Base-by-base conservation (phyloP, 371 early-diverging fungal genomes). In the Phascolomyces articulosus region DNA sequence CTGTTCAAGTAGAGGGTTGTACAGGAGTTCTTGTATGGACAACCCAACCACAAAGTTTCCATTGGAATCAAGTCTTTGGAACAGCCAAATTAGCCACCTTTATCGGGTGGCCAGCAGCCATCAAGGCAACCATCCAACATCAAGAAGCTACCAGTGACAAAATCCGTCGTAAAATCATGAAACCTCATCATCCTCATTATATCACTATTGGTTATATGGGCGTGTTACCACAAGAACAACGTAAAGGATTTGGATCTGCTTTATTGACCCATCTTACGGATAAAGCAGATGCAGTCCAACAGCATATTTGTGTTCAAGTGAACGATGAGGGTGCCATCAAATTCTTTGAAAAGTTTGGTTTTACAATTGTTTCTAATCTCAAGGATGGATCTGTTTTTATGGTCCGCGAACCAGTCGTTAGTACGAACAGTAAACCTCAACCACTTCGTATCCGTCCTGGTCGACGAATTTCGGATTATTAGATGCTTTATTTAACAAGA, bases 281-380 rank as follows among this genome's bases (percentile, higher is more conserved):
- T 18, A 78, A 76, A 20, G 80, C 80, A 47, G 97, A 98, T 67
- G 75, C 84, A 2, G 86, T 85, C 49, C 96, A 97, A 62, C 94
- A 95, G 70, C 98, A 98, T 0, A 92, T 94, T 15, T 96, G 72
- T 44, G 78, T 73, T 11, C 74, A 78, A 29, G 78, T 96, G 64
- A 96, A 93, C 63, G 95, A 96, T 68, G 88, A 92, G 87, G 93
- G 94, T 62, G 91, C 94, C 3, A 90, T 96, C 21, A 80, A 72
- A 24, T 70, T 89, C 51, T 86, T 89, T 69, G 75, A 82, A 54
- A 57, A 63, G 13, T 67, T 69, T 56, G 78, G 77, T 3, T 81
- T 81, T 51, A 64, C 60, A 2, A 47, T 67, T 21, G 64, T 70
- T n/a, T 77, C 68, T 6, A 60, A 65, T 10, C 55, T 67, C 23